A percentile compares a stretch with the other conserved stretches of the same genome.
phyloP scores from a whole-genome alignment of 306 rosid genomes.

The Cucurbita moschata region DNA sequence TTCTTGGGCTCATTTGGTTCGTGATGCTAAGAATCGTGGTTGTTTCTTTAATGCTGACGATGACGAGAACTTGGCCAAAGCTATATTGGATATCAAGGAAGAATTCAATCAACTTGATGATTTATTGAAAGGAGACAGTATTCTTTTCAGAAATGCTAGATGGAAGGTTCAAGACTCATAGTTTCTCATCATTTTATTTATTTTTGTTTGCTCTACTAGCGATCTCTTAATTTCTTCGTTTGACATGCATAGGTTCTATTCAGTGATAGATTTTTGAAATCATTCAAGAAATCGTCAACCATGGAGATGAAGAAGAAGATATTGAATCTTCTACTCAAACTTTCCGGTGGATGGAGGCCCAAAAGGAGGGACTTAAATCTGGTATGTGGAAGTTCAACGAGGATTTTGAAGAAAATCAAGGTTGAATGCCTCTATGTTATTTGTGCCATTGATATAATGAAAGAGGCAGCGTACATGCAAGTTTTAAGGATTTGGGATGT shows the following conservation, averaged over 20 bases:
- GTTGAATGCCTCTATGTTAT: constrained; percentile 38
- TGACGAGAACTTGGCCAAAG: constrained; percentile 40
- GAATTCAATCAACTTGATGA: constrained; percentile 52
- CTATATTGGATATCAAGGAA: constrained; percentile 41
- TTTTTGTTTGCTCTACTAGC: neutral
- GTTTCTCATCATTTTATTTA: neutral
- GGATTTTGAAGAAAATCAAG: constrained; percentile 40
- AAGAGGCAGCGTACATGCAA: constrained; percentile 30
- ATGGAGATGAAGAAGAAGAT: constrained; percentile 26
- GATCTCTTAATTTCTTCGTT: neutral
- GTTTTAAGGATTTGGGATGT: constrained; percentile 64
- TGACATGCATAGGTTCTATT: constrained; percentile 33
- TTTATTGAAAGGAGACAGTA: constrained; percentile 41
- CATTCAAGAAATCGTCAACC: constrained; percentile 36
- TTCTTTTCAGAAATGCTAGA: constrained; percentile 36
- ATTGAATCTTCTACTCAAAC: constrained; percentile 36
- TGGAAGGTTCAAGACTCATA: constrained; percentile 47
- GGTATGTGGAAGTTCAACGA: constrained; percentile 29
- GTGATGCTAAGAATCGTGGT: constrained; percentile 41
- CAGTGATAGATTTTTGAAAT: constrained; percentile 55
- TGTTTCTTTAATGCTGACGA: constrained; percentile 63
- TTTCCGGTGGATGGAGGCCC: constrained; percentile 70
- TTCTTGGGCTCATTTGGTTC: constrained; percentile 43
- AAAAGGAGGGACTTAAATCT: constrained; percentile 21
- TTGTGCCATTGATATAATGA: constrained; percentile 41